These are phyloP conservation scores for Pichia sp. DNA, from an alignment of 1,139 yeast genomes.

Conservation along the genomic window DNA sequence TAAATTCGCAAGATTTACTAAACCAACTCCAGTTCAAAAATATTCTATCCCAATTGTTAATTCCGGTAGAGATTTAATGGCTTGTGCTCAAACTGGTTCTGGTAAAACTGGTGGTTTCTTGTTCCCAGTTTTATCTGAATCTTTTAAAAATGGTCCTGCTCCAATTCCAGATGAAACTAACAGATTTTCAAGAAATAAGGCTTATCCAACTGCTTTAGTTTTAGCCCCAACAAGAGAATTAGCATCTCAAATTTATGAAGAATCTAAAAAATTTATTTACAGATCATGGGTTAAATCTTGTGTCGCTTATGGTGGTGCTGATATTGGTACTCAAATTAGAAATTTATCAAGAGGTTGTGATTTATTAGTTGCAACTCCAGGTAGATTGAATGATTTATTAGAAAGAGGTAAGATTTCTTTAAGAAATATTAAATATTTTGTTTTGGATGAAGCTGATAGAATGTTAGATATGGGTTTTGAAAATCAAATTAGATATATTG, in stretches of 20 bases:
- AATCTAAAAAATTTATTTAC: conserved; percentile 91
- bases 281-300: conserved; percentile 98
- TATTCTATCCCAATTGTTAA: conserved; percentile 97
- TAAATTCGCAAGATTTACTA: conserved; percentile 79
- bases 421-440: conserved; percentile 85
- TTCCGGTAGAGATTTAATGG: conserved; percentile 96
- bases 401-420: conserved; percentile 93
- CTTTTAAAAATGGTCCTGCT: conserved; percentile 85
- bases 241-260: conserved; percentile 93
- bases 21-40: conserved; percentile 98
- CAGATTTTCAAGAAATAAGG: conserved; percentile 65
- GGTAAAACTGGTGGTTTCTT: conserved; percentile 99
- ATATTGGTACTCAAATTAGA: conserved; percentile 79
- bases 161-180: conserved; percentile 42
- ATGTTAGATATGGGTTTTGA: conserved; percentile 99
- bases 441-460: conserved; percentile 98
- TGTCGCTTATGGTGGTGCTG: conserved; percentile 98
- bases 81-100: conserved; percentile 99
- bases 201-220: conserved; percentile 88
- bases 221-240: conserved; percentile 99
- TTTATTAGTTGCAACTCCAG: conserved; percentile 95
- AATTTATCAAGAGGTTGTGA: conserved; percentile 93
- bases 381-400: conserved; percentile 92
- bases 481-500: conserved; percentile 98
- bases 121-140: conserved; percentile 94